Evolutionary conservation across 805 yeast genomes (phyloP).

Genomic region (Sugiyamaella marilandica): DNA sequence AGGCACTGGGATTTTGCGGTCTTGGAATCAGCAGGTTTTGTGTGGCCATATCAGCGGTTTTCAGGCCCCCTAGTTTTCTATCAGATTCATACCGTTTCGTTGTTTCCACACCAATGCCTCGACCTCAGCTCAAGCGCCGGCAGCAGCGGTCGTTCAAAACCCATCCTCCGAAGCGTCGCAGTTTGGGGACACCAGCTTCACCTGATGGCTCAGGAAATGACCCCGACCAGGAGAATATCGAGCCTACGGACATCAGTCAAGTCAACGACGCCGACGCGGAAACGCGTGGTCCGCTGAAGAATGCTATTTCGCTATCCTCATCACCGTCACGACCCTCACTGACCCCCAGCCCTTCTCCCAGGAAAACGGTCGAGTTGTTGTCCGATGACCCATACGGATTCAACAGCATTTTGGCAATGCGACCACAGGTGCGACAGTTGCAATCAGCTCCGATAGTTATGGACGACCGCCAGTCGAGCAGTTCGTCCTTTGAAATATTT

Average conservation of each 20-base stretch:
- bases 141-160: background rate
- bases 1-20: too few relatives aligned
- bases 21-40: too few relatives aligned
- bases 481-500: background rate
- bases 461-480: background rate
- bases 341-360: background rate
- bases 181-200: background rate
- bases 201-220: background rate
- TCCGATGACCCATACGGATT: slow-evolving; percentile 11
- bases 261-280: background rate
- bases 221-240: background rate
- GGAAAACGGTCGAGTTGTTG: background rate
- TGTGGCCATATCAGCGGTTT: too few relatives aligned
- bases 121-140: slow-evolving; percentile 5
- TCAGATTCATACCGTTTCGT: too few relatives aligned
- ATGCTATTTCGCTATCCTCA: background rate
- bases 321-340: background rate
- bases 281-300: background rate
- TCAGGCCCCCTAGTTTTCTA: too few relatives aligned
- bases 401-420: background rate
- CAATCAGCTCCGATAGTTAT: background rate
- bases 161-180: background rate
- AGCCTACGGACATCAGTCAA: background rate
- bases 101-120: background rate
- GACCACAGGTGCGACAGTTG: background rate